phyloP scores from a whole-genome alignment of 169 alveolate species.

The Plasmodium vinckei region DNA sequence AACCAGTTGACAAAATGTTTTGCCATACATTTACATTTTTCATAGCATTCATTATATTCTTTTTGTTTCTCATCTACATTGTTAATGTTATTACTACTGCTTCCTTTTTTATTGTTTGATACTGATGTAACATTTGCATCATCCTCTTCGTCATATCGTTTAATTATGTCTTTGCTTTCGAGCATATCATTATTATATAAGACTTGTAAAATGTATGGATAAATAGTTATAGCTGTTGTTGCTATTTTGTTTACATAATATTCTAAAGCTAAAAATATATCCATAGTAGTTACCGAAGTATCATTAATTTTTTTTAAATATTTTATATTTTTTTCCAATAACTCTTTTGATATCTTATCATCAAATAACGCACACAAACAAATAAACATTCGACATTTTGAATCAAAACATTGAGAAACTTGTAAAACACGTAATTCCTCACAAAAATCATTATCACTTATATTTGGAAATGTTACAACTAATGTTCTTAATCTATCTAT shows the following conservation, averaged over 20 bases:
- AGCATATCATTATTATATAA: slow-evolving; percentile 86
- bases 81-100: slow-evolving; percentile 71
- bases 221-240: slow-evolving; percentile 80
- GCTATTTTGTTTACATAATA: slow-evolving; percentile 84
- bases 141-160: slow-evolving; percentile 76
- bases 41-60: slow-evolving; percentile 76
- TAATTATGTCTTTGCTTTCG: slow-evolving; percentile 85
- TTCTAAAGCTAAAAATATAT: slow-evolving; percentile 86
- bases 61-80: slow-evolving; percentile 67
- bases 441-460: slow-evolving; percentile 84
- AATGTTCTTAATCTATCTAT: slow-evolving; percentile 84
- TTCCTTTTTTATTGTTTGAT: not conserved
- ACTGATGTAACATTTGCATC: not conserved
- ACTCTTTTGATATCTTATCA: slow-evolving; percentile 73
- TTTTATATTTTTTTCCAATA: slow-evolving; percentile 81
- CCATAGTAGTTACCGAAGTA: slow-evolving; percentile 84
- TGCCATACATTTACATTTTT: slow-evolving; percentile 83
- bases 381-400: slow-evolving; percentile 84
- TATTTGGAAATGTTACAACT: slow-evolving; percentile 77
- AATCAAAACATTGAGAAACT: slow-evolving; percentile 92
- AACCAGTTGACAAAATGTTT: slow-evolving; percentile 90
- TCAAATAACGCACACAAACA: slow-evolving; percentile 85
- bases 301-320: slow-evolving; percentile 81
- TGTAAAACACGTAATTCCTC: slow-evolving; percentile 92
- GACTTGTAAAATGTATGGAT: slow-evolving; percentile 87